Conservation (phyloP, 176 grass and related monocot species). For the Coix lacrymajobi region DNA sequence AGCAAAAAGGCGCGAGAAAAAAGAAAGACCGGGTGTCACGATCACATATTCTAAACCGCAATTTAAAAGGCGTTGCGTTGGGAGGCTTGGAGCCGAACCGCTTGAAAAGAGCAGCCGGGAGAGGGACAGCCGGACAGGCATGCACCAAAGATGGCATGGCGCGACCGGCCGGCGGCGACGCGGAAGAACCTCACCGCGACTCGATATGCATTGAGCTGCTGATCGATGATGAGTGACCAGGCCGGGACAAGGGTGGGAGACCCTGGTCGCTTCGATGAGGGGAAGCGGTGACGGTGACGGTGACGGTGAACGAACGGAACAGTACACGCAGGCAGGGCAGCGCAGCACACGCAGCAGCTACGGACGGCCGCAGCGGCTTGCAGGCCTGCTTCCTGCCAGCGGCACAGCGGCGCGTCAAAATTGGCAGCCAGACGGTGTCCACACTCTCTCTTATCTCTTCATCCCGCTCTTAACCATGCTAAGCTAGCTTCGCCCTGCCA, state of each 20-base stretch:
- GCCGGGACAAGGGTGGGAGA: too few relatives aligned
- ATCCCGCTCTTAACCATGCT: slow-evolving; percentile 42
- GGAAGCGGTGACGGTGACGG: too few relatives aligned
- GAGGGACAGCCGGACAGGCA: slow-evolving; percentile 25
- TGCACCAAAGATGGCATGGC: slow-evolving; percentile 8
- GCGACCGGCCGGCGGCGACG: not conserved
- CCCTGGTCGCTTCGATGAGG: too few relatives aligned
- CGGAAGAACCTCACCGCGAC: not conserved
- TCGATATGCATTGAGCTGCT: too few relatives aligned
- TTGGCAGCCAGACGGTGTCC: slow-evolving; percentile 43
- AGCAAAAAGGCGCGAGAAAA: not conserved
- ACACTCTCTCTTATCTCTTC: slow-evolving; percentile 48
- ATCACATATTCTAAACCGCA: slow-evolving; percentile 37
- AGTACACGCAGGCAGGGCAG: too few relatives aligned
- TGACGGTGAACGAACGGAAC: too few relatives aligned
- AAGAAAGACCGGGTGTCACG: slow-evolving; percentile 46
- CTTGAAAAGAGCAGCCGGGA: slow-evolving; percentile 35
- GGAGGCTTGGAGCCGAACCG: slow-evolving; percentile 34
- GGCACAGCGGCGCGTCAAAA: slow-evolving; percentile 45
- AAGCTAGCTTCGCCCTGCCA: slow-evolving; percentile 29
- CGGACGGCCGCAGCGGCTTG: not conserved
- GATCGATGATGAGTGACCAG: too few relatives aligned
- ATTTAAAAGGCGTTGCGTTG: slow-evolving; percentile 40
- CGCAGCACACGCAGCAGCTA: slow-evolving; percentile 1
- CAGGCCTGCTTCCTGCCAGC: not conserved